Conservation (phyloP, 2,329 filamentous ascomycete species). For the Cladophialophora bantiana region DNA sequence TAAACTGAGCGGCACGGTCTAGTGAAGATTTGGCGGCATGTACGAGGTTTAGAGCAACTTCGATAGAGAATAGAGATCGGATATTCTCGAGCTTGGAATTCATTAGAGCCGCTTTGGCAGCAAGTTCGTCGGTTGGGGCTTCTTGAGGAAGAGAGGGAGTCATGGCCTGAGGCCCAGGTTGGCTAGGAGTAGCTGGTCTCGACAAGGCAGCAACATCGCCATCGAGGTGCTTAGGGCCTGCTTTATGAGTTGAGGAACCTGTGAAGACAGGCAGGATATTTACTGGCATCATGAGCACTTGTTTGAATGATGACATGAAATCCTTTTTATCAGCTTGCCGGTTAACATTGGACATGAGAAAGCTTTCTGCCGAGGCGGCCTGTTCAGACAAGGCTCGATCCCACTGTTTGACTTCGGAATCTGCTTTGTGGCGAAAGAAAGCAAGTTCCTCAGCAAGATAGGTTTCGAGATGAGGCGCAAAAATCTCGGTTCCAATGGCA, state of each 20-base stretch:
- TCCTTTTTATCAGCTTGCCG: constrained; percentile 95
- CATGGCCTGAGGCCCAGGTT: constrained; percentile 45
- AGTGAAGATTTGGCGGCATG: constrained; percentile 87
- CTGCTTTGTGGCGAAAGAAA: constrained; percentile 78
- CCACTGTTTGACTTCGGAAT: constrained; percentile 81
- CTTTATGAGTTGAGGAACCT: constrained; percentile 54
- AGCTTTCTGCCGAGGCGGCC: constrained; percentile 87
- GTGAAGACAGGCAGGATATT: constrained; percentile 80
- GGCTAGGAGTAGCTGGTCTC: constrained; percentile 43
- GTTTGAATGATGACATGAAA: constrained; percentile 94
- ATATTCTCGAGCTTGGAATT: constrained; percentile 93
- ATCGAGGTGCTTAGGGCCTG: constrained; percentile 42
- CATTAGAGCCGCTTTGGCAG: constrained; percentile 98
- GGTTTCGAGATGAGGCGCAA: constrained; percentile 91
- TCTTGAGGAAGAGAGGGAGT: constrained; percentile 62
- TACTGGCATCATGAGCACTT: constrained; percentile 99
- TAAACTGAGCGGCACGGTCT: constrained; percentile 83
- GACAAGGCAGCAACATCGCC: constrained; percentile 36
- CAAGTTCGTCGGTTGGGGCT: constrained; percentile 86
- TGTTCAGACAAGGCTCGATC: constrained; percentile 91
- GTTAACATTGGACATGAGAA: constrained; percentile 95
- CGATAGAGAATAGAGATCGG: constrained; percentile 92
- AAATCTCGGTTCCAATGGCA: constrained; percentile 73
- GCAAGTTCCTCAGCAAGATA: constrained; percentile 93
- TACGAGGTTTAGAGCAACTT: constrained; percentile 87